phyloP scores from a whole-genome alignment of 129 eudicot species.

The carrot (Daucus carota) region DH1_v3.0 NC_030381.2:1969001-1969500 shows the following conservation, averaged over 20 bases:
- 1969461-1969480: background rate
- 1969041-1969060: slow-evolving; percentile 34
- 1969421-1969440: slow-evolving; percentile 73
- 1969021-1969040: slow-evolving; percentile 49
- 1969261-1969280: slow-evolving; percentile 68
- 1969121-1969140: slow-evolving; percentile 15
- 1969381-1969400: slow-evolving; percentile 50
- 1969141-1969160: slow-evolving; percentile 27
- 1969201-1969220: slow-evolving; percentile 24
- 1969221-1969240: slow-evolving; percentile 31
- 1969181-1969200: background rate
- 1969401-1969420: slow-evolving; percentile 45
- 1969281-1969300: slow-evolving; percentile 30
- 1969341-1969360: slow-evolving; percentile 33
- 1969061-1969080: slow-evolving; percentile 83
- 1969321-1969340: slow-evolving; percentile 13
- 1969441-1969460: background rate
- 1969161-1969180: slow-evolving; percentile 64
- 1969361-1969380: slow-evolving; percentile 45
- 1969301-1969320: slow-evolving; percentile 50
- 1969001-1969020: slow-evolving; percentile 16
- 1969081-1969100: slow-evolving; percentile 41
- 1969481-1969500: no score
- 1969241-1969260: slow-evolving; percentile 53
- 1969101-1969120: slow-evolving; percentile 24